These are phyloP conservation scores for Nemania sp. DNA, from an alignment of 2,329 filamentous ascomycete genomes.

Conservation along the genomic window DNA sequence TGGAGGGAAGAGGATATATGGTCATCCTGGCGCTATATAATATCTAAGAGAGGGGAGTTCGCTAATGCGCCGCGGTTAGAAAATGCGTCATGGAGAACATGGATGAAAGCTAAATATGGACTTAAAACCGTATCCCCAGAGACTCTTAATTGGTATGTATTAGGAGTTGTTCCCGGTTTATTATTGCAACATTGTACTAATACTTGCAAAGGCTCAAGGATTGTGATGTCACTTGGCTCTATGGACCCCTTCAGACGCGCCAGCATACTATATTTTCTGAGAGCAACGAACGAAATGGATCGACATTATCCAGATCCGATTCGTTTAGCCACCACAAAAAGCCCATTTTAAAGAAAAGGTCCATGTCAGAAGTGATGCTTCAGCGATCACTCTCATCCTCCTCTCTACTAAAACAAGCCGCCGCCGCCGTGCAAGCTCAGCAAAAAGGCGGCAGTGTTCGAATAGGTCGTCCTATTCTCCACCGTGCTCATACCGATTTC, in stretches of 20 bases:
- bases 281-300: slow-evolving; percentile 56
- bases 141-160: slow-evolving; percentile 87
- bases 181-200: slow-evolving; percentile 7
- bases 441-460: slow-evolving; percentile 67
- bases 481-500: slow-evolving; percentile 76
- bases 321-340: slow-evolving; percentile 84
- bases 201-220: slow-evolving; percentile 82
- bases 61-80: slow-evolving; percentile 85
- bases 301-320: slow-evolving; percentile 63
- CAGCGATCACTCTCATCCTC: slow-evolving; percentile 89
- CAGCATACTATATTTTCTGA: slow-evolving; percentile 65
- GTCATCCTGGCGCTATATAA: slow-evolving; percentile 95
- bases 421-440: slow-evolving; percentile 86
- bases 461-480: slow-evolving; percentile 66
- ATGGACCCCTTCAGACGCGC: slow-evolving; percentile 87
- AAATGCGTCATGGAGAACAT: slow-evolving; percentile 97
- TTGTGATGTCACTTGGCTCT: slow-evolving; percentile 97
- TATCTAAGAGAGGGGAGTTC: slow-evolving; percentile 81
- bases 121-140: slow-evolving; percentile 91
- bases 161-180: background rate
- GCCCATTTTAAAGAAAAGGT: slow-evolving; percentile 95
- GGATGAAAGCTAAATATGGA: slow-evolving; percentile 92
- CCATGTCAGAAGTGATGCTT: slow-evolving; percentile 94
- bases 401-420: slow-evolving; percentile 89
- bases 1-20: slow-evolving; percentile 98